Evolutionary conservation across 768 basidiomycete species (phyloP).

Genomic region (Tulasnella calospora): DNA sequence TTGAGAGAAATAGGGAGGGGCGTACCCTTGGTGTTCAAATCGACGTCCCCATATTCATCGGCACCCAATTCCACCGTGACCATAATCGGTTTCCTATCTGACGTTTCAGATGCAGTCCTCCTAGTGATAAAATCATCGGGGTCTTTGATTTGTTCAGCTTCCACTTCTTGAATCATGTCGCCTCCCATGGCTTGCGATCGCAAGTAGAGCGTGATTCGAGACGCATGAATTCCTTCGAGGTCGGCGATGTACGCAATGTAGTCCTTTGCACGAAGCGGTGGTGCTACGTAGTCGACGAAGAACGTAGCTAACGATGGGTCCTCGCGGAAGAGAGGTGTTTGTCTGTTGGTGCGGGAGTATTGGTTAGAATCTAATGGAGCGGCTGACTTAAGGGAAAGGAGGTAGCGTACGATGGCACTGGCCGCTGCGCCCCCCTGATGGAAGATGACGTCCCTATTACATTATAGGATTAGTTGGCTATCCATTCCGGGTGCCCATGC

Average conservation of each 20-base stretch:
- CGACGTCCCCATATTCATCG: background rate
- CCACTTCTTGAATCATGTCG: background rate
- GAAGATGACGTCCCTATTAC: background rate
- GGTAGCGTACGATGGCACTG: background rate
- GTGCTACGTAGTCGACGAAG: constrained; percentile 6
- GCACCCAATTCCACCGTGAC: background rate
- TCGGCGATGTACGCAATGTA: constrained; percentile 5
- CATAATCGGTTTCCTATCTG: background rate
- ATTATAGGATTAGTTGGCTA: background rate
- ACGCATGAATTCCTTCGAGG: background rate
- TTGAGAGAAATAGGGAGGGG: background rate
- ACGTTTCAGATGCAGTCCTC: background rate
- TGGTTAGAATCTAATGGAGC: background rate
- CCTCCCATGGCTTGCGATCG: background rate
- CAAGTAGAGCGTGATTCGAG: background rate
- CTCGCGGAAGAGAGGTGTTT: background rate
- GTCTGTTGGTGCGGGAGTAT: background rate
- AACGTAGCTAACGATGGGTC: background rate
- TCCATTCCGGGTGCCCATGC: background rate
- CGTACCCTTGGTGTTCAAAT: background rate
- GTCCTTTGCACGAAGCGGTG: background rate
- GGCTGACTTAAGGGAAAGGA: background rate
- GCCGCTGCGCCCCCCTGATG: background rate
- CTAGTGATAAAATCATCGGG: background rate
- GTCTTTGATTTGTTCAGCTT: background rate